phyloP scores from a whole-genome alignment of 2,329 filamentous ascomycete species.

The Fusarium continuum region DNA sequence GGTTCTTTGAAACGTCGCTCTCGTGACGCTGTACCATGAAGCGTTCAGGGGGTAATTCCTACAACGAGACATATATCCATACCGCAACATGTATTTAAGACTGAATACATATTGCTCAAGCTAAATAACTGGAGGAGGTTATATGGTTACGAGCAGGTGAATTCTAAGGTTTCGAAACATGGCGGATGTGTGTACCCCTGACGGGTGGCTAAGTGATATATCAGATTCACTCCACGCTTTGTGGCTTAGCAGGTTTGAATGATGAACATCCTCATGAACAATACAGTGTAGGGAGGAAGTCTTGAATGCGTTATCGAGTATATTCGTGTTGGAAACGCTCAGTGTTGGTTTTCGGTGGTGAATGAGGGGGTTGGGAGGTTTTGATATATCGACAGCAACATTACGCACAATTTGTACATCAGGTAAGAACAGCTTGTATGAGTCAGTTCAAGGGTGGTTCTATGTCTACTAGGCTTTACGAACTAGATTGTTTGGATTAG shows the following conservation, averaged over 20 bases:
- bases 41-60: not conserved
- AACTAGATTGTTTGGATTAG: not conserved
- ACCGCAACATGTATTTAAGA: too few species aligned
- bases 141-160: not conserved
- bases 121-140: too few species aligned
- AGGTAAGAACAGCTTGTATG: not conserved
- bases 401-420: not conserved
- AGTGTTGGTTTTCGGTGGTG: not conserved
- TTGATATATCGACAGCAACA: too few species aligned
- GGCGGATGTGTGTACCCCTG: not conserved
- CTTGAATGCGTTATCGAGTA: too few species aligned
- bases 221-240: not conserved
- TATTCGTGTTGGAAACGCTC: not conserved
- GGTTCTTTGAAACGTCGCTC: not conserved
- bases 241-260: not conserved
- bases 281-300: not conserved
- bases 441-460: not conserved
- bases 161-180: not conserved
- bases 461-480: not conserved
- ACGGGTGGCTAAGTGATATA: not conserved
- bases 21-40: not conserved
- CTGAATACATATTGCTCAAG: too few species aligned
- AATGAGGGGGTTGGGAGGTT: not conserved
- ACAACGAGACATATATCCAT: not conserved
- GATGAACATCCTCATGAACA: not conserved